A percentile compares a stretch with the other conserved stretches of the same genome.
These are phyloP conservation scores for Lepiota venenata DNA, from an alignment of 768 basidiomycete genomes.

Conservation along the genomic window DNA sequence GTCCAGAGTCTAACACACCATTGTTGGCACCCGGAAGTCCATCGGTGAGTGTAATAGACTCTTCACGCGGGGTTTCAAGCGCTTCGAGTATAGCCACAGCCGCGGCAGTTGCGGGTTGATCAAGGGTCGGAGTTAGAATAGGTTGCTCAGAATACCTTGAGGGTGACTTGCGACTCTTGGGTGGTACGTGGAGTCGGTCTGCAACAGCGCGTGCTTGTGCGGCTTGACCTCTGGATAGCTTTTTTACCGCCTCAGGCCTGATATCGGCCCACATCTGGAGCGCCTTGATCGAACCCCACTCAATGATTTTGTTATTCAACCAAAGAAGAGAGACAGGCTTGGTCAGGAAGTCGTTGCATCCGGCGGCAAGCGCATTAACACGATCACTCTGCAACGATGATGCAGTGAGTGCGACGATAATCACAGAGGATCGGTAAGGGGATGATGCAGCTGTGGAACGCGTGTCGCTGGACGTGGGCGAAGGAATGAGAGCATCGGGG, in stretches of 20 bases:
- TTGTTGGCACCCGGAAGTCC: not conserved
- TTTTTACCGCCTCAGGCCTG: slow-evolving; percentile 50
- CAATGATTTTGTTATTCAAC: slow-evolving; percentile 97
- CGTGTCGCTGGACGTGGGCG: slow-evolving; percentile 31
- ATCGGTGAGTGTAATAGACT: not conserved
- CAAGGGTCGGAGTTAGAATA: slow-evolving; percentile 17
- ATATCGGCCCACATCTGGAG: slow-evolving; percentile 90
- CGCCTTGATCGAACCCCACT: slow-evolving; percentile 98
- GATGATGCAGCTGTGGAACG: slow-evolving; percentile 41
- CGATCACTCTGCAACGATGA: slow-evolving; percentile 94
- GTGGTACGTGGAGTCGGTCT: slow-evolving; percentile 43
- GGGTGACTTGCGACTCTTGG: slow-evolving; percentile 29
- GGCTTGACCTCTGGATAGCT: slow-evolving; percentile 35
- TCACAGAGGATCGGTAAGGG: slow-evolving; percentile 89
- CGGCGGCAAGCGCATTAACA: slow-evolving; percentile 95
- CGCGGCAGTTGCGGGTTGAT: slow-evolving; percentile 19
- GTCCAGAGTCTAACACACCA: not conserved
- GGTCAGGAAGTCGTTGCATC: slow-evolving; percentile 98
- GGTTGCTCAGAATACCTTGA: slow-evolving; percentile 20
- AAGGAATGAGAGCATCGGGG: slow-evolving; percentile 43
- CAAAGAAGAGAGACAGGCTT: slow-evolving; percentile 95
- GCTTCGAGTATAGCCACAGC: not conserved
- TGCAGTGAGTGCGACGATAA: slow-evolving; percentile 98
- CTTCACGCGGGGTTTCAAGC: not conserved
- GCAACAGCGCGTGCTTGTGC: slow-evolving; percentile 42